phyloP scores from a whole-genome alignment of 495 filamentous ascomycete genomes.

The Aspergillus funiculosus region DNA sequence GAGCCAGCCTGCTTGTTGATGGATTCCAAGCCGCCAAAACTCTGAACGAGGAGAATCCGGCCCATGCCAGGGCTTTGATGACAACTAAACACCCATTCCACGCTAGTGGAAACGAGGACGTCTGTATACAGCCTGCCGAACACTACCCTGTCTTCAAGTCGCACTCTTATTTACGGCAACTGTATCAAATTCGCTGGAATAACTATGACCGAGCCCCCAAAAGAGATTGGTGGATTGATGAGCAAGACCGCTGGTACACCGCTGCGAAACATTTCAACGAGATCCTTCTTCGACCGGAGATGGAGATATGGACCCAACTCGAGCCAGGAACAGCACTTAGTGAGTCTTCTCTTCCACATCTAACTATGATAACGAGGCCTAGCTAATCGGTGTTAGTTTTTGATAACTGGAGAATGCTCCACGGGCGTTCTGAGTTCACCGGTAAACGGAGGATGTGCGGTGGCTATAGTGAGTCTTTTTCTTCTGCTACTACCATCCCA shows the following conservation, averaged over 20 bases:
- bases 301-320: conserved; percentile 70
- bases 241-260: conserved; percentile 61
- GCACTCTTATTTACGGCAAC: conserved; percentile 24
- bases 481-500: not conserved
- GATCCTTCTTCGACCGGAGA: conserved; percentile 48
- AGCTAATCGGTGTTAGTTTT: conserved; percentile 55
- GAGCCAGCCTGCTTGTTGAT: conserved; percentile 72
- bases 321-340: conserved; percentile 70
- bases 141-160: conserved; percentile 59
- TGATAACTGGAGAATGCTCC: conserved; percentile 92
- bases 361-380: not conserved
- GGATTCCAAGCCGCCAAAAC: conserved; percentile 65
- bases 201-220: conserved; percentile 71
- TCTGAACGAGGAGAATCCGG: conserved; percentile 43
- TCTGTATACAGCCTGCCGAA: conserved; percentile 63
- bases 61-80: conserved; percentile 49
- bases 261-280: conserved; percentile 63
- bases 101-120: conserved; percentile 76
- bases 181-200: conserved; percentile 83
- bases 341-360: conserved; percentile 32
- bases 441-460: conserved; percentile 85
- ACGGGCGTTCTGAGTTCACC: conserved; percentile 74
- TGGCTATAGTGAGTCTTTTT: conserved; percentile 64
- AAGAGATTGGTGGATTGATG: conserved; percentile 31
- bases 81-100: conserved; percentile 58